Conservation (phyloP, 1,284 basidiomycete species). For the Bondarzewia mesenterica region DNA sequence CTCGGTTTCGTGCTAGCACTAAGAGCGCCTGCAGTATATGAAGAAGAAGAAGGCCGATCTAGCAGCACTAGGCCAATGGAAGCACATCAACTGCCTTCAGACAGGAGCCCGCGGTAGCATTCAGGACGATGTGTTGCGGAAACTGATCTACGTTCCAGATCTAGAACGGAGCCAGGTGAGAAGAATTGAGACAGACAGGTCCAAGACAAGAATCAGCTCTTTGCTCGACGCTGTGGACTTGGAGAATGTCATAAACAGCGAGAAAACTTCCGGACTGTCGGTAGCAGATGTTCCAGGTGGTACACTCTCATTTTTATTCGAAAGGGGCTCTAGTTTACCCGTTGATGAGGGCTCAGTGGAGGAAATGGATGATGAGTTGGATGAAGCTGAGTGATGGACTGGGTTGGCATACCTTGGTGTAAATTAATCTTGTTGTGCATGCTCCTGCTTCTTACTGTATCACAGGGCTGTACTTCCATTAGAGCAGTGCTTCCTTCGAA, state of each 20-base stretch:
- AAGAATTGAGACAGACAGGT: not conserved
- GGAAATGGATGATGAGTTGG: not conserved
- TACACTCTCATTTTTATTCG: constrained; percentile 64
- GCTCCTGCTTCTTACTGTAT: no score
- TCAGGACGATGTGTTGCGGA: constrained; percentile 55
- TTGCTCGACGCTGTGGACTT: constrained; percentile 37
- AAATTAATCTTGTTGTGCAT: no score
- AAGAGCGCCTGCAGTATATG: constrained; percentile 40
- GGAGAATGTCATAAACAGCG: constrained; percentile 31
- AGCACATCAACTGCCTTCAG: constrained; percentile 71
- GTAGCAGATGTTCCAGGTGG: constrained; percentile 52
- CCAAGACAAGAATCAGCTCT: constrained; percentile 25
- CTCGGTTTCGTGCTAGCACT: not conserved
- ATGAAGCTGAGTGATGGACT: not conserved
- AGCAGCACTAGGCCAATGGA: constrained; percentile 82
- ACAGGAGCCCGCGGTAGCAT: constrained; percentile 37
- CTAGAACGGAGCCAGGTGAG: constrained; percentile 10
- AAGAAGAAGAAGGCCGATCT: constrained; percentile 72
- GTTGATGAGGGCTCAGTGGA: not conserved
- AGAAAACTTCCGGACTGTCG: constrained; percentile 18
- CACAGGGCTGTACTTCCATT: no score
- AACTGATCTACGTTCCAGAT: constrained; percentile 34
- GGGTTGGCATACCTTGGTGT: no score
- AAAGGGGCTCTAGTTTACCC: constrained; percentile 33
- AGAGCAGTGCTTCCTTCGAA: no score